Evolutionary conservation across 768 basidiomycete species (phyloP).

Genomic region (Boletus edulis): DNA sequence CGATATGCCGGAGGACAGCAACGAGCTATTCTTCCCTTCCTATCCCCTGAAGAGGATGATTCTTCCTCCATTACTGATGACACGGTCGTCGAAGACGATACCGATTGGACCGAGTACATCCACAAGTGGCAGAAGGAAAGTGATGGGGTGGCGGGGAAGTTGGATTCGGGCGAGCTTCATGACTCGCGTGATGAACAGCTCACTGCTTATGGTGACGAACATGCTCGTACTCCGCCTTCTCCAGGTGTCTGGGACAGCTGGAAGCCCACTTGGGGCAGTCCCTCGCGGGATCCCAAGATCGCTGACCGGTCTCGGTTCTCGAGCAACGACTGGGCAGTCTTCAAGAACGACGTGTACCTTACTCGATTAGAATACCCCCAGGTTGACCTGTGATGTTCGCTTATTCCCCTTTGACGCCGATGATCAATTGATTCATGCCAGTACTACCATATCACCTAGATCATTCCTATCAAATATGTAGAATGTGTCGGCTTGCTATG

Average conservation of each 20-base stretch:
- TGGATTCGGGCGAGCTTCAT: too few species aligned
- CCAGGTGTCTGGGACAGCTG: neutral
- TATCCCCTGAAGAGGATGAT: neutral
- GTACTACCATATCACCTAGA: too few species aligned
- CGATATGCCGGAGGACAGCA: neutral
- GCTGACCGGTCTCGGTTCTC: neutral
- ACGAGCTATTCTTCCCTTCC: neutral
- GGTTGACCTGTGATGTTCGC: too few species aligned
- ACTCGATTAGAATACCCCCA: neutral
- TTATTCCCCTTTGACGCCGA: too few species aligned
- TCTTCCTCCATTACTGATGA: neutral
- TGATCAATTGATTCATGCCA: too few species aligned
- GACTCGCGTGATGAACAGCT: neutral
- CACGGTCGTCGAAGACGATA: neutral
- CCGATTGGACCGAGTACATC: constrained; percentile 1
- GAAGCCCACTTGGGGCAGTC: neutral
- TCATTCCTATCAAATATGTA: too few species aligned
- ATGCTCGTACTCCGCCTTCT: neutral
- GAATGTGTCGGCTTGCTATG: too few species aligned
- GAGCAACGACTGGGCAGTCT: constrained; percentile 1
- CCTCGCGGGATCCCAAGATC: neutral
- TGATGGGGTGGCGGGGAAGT: neutral
- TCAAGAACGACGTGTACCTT: neutral
- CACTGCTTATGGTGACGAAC: neutral
- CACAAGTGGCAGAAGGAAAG: neutral